Conservation (phyloP, 2,329 filamentous ascomycete species). For the Neocucurbitaria cava region DNA sequence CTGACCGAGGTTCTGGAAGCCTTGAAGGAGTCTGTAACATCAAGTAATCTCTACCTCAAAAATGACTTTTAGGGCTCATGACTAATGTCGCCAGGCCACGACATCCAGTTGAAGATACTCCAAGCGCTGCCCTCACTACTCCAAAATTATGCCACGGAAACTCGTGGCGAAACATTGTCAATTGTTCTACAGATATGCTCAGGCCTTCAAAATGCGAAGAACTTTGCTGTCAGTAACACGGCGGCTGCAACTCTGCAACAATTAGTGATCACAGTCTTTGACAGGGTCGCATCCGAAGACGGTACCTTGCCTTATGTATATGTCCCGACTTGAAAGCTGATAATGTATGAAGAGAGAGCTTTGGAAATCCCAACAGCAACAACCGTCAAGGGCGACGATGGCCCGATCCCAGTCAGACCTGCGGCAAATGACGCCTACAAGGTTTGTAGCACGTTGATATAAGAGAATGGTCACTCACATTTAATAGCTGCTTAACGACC, state of each 20-base stretch:
- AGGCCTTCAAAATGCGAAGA: constrained; percentile 88
- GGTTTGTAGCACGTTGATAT: constrained; percentile 48
- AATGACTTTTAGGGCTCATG: background rate
- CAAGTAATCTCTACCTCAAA: constrained; percentile 60
- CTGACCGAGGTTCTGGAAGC: constrained; percentile 88
- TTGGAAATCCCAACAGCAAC: constrained; percentile 66
- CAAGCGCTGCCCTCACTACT: constrained; percentile 88
- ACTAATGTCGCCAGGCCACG: constrained; percentile 62
- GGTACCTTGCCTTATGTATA: constrained; percentile 54
- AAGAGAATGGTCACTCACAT: constrained; percentile 4
- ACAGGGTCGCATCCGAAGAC: constrained; percentile 86
- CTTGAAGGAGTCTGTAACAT: constrained; percentile 77
- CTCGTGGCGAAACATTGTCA: constrained; percentile 81
- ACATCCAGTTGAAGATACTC: constrained; percentile 94
- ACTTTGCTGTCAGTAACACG: constrained; percentile 91
- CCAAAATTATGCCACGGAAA: constrained; percentile 84
- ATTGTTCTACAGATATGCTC: constrained; percentile 90
- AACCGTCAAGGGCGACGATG: constrained; percentile 72
- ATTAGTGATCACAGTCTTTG: constrained; percentile 89
- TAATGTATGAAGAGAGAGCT: constrained; percentile 33
- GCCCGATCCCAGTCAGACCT: constrained; percentile 70
- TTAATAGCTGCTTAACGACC: constrained; percentile 80
- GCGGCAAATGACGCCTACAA: constrained; percentile 86
- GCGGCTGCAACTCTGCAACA: constrained; percentile 97
- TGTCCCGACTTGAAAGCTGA: constrained; percentile 14